Base-by-base conservation (phyloP, 1,284 basidiomycete genomes). In the Naganishia albida region DNA sequence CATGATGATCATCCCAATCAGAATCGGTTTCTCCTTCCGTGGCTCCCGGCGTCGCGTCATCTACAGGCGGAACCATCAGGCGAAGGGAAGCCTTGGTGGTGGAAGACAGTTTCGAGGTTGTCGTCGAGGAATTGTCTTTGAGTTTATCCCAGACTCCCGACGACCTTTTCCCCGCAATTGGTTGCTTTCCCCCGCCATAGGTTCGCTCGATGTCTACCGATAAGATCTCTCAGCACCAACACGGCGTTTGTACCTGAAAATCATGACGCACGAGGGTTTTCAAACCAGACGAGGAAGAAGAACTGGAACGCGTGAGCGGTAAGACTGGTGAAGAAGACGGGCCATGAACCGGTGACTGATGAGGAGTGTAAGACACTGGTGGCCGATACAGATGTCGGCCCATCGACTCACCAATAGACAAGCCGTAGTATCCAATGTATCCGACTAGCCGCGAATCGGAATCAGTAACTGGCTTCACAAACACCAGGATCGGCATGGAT, bases 261-360 rank as follows among this genome's bases (percentile, higher is more conserved):
- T 69, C 64, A 15, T 1, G n/a, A 78, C 90, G 79, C 75, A 91
- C 93, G 95, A 67, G 95, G 95, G 74, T 95, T 97, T 81, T 98
- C 95, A 72, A 99, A 99, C 78, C 88, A 89, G n/a, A 93, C 84
- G 63, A 99, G 83, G 84, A 99, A 99, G 3, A 89, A 90, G 78
- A 98, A 98, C 75, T 99, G 95, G 15, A 90, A 88, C 0, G 92
- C 90, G 76, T 99, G 96, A 0, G 90, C 95, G 1, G 88, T 88
- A 20, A 99, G 84, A 70, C 91, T 94, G 66, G 90, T 91, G 72
- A 97, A 97, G 10, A 99, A 82, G 2, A 98, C 92, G 0, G 89
- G 84, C 74, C 97, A 96, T 20, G 80, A 90, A 89, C 77, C 78
- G 44, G 78, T 76, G 30, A 79, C 78, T 78, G 49, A 2, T 94